Evolutionary conservation across 495 filamentous ascomycete genomes (phyloP), one percentile per base, ranked within the genome.

Genomic region (Xylaria longipes): DNA sequence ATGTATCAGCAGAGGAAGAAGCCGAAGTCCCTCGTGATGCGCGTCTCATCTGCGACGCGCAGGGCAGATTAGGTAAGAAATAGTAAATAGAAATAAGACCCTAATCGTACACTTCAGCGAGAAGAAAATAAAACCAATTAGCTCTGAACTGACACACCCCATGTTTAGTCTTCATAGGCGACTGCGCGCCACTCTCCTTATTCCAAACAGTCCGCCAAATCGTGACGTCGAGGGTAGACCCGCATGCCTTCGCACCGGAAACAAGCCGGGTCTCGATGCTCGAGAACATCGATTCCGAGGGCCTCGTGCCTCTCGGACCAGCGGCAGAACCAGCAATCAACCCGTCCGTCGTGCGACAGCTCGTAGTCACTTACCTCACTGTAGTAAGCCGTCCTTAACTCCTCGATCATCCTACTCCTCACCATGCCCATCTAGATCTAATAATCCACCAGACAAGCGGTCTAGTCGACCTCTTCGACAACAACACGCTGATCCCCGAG

Each of bases 171-270:
- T 93, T 92, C 74, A 86, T 92, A 68, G 91, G 90, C 14, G 90
- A 93, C 70, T 91, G 90, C 15, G 90, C 90, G 17, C 90, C 89
- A 50, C 81, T 92, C 37, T 91, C 90, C 0, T 90, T 91, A 73
- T 82, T 92, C 70, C 90, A 92, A 77, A 89, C 89, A 29, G 83
- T 92, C 48, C 88, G 90, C 7, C 84, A 89, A 52, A 88, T 93
- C 35, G 89, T 93, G n/a, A 88, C 87, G 9, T 86, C 86, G 11
- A 84, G 86, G 3, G 87, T 89, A 41, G 91, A 91, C 27, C 82
- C 86, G 3, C 87, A 89, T 50, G 85, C 87, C 17, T 92, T 93
- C 54, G 89, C 89, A 3, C 86, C 89, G 33, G 89, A 91, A 71
- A 90, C 87, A 11, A 86, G 86, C 31, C 86, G 90, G 17, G 88